Conservation (phyloP, 345 rosid species). For the Hypericum androsaemum region DNA sequence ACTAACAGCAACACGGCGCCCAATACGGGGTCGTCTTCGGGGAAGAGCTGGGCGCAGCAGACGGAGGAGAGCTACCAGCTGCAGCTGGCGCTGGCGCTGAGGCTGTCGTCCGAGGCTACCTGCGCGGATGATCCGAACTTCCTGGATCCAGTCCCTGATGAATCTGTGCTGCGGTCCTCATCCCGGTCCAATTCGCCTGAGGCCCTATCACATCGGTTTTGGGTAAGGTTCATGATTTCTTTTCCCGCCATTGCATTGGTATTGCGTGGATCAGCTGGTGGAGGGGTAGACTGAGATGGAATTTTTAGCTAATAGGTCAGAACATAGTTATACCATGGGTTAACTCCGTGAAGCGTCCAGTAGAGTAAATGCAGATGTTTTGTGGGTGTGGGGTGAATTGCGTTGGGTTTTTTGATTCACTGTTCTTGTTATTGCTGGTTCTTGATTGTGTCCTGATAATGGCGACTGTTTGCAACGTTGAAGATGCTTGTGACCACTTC, state of each 20-base stretch:
- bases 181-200: conserved; percentile 50
- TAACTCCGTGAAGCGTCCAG: too few species aligned
- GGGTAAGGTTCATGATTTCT: conserved; percentile 43
- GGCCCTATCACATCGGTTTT: conserved; percentile 78
- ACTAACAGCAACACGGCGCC: conserved; percentile 2
- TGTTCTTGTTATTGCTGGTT: too few species aligned
- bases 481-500: too few species aligned
- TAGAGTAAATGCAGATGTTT: too few species aligned
- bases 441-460: too few species aligned
- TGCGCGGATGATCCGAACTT: conserved; percentile 93
- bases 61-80: conserved; percentile 99
- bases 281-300: too few species aligned
- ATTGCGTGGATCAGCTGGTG: too few species aligned
- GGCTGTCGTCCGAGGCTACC: conserved; percentile 86
- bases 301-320: too few species aligned
- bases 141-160: conserved; percentile 82
- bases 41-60: conserved; percentile 98
- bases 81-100: conserved; percentile 89
- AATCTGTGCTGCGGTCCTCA: conserved; percentile 37
- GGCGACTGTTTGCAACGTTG: too few species aligned
- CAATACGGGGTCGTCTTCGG: conserved; percentile 33
- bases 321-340: too few species aligned
- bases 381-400: too few species aligned
- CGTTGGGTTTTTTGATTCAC: too few species aligned
- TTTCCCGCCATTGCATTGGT: not conserved